phyloP scores from a whole-genome alignment of 306 rosid species.

The Cicer yamashitae region DNA sequence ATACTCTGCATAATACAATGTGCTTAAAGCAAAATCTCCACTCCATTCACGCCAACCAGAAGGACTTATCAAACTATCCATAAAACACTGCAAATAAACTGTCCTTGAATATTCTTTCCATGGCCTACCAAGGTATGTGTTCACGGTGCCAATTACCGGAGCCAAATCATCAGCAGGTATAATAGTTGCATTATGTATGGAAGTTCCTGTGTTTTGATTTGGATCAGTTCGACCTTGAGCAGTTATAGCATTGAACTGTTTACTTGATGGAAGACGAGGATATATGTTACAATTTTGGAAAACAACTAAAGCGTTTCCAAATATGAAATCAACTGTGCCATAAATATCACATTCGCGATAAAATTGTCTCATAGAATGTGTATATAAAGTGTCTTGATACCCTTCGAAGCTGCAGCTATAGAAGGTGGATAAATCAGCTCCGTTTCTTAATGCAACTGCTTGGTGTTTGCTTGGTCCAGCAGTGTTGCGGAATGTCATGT shows the following conservation, averaged over 20 bases:
- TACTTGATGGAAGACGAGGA: constrained; percentile 61
- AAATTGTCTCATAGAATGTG: constrained; percentile 78
- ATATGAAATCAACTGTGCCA: constrained; percentile 88
- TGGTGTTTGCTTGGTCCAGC: constrained; percentile 84
- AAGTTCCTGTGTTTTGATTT: constrained; percentile 75
- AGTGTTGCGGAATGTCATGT: constrained; percentile 78
- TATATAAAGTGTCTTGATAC: constrained; percentile 81
- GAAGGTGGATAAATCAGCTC: constrained; percentile 73
- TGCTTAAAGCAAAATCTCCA: constrained; percentile 64
- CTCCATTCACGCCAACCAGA: constrained; percentile 74
- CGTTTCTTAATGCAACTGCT: constrained; percentile 76
- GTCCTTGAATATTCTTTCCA: constrained; percentile 83
- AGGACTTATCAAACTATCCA: constrained; percentile 57
- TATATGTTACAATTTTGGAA: constrained; percentile 70
- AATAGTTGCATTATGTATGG: constrained; percentile 62
- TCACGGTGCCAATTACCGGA: constrained; percentile 6
- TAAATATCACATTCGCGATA: constrained; percentile 83
- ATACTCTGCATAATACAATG: constrained; percentile 71
- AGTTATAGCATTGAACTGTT: constrained; percentile 75
- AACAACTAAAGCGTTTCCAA: constrained; percentile 76
- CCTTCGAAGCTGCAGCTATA: constrained; percentile 86
- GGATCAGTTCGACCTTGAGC: constrained; percentile 82
- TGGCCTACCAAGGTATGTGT: constrained; percentile 77
- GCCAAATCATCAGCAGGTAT: constrained; percentile 60
- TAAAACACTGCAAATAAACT: constrained; percentile 57